Base-by-base conservation (phyloP, 768 basidiomycete species). In the Pleurotus giganteus region DNA sequence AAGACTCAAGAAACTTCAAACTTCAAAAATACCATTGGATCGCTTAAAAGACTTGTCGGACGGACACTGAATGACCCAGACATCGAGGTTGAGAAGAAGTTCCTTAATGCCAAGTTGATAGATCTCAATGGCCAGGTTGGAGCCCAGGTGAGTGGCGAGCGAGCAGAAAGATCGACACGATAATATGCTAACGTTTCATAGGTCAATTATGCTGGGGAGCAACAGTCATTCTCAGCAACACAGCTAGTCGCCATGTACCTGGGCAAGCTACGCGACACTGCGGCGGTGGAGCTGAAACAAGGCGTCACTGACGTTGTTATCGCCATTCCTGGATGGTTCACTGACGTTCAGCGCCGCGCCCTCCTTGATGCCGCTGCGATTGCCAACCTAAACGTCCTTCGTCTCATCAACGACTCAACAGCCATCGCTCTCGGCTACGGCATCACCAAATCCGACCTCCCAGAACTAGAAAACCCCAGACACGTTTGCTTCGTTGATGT, bases 1-100 rank as follows among this genome's bases (percentile, higher is more conserved):
- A 99, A 98, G 79, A 98, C 91, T 0, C 92, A 95, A 62, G 96
- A 98, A 73, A 97, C 89, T 13, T 95, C 94, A 62, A 98, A 98
- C 75, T 98, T 94, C 82, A 90, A 85, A 73, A 99, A 98, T 77
- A 98, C 97, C 23, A 80, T 97, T 67, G 97, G 97, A 37, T 88
- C 84, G 0, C 77, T 98, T 64, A 98, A 98, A 72, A 84, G 95
- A 19, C 81, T 98, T 36, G 77, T 97, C 61, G 96, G 95, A 7
- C 83, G 95, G 47, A 84, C 88, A 26, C 61, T 89, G 60, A 69
- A 76, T 41, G 96, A 98, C 71, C 76, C 88, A 9, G 94, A 98
- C 69, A 79, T 95, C 55, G 77, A 88, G 34, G 72, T 86, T 54
- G 97, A 99, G 80, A 89, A 88, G 74, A 93, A 92, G 74, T 98